Percentiles rank a stretch among this genome's conserved stretches.
These are phyloP conservation scores for Phytophthora niederhauseri DNA, from an alignment of 352 stramenopile genomes.

Conservation along the genomic window DNA sequence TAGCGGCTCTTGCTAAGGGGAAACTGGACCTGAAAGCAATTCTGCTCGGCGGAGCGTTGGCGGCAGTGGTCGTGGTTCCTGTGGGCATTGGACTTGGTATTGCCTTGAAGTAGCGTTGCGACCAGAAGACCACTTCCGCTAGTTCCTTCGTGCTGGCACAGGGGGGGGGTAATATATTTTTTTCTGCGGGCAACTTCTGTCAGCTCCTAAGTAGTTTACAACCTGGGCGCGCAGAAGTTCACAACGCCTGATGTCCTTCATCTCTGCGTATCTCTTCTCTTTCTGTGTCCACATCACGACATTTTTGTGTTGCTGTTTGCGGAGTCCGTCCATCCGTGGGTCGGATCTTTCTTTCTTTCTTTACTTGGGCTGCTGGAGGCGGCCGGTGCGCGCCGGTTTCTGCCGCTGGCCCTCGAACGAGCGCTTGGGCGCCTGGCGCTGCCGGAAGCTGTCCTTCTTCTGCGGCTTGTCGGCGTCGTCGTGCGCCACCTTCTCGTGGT, in stretches of 20 bases:
- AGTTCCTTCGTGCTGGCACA: conserved; percentile 1
- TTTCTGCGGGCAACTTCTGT: conserved; percentile 21
- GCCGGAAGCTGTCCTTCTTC: conserved; percentile 52
- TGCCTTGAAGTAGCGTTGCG: no score
- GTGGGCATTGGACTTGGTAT: no score
- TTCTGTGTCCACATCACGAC: not conserved
- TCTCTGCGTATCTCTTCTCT: not conserved
- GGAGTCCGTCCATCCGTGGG: no score
- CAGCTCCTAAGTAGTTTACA: conserved; percentile 30
- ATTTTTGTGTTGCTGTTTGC: no score
- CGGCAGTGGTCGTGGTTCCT: no score
- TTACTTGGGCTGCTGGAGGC: conserved; percentile 75
- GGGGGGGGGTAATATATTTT: conserved; percentile 17
- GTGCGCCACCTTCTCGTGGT: conserved; percentile 53
- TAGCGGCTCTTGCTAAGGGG: no score
- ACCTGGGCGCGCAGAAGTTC: conserved; percentile 24
- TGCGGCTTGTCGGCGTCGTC: conserved; percentile 58
- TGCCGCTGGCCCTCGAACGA: conserved; percentile 48
- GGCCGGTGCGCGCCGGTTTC: conserved; percentile 63
- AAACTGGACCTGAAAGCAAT: no score
- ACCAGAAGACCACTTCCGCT: not conserved
- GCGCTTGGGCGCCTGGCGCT: conserved; percentile 50
- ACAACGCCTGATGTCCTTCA: not conserved
- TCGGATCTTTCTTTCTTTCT: conserved; percentile 32
- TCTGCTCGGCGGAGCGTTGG: no score